phyloP scores from a whole-genome alignment of 1,139 yeast species.

The Lodderomyces theae region DNA sequence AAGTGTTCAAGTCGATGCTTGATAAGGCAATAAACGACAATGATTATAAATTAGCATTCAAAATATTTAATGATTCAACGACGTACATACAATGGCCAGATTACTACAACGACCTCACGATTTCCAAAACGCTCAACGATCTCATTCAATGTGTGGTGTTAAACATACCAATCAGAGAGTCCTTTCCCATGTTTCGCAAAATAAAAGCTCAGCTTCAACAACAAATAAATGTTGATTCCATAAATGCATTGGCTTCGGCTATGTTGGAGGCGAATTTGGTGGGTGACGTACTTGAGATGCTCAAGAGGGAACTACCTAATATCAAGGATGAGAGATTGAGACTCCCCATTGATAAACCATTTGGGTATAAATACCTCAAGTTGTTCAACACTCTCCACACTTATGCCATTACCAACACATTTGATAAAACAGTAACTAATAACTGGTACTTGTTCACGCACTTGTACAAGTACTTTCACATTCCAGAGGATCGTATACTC shows the following conservation, averaged over 20 bases:
- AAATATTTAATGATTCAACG: constrained; percentile 22
- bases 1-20: constrained; percentile 26
- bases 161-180: constrained; percentile 19
- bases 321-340: constrained; percentile 34
- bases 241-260: constrained; percentile 44
- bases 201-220: constrained; percentile 39
- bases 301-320: constrained; percentile 58
- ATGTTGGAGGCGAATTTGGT: constrained; percentile 49
- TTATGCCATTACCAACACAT: constrained; percentile 42
- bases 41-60: constrained; percentile 24
- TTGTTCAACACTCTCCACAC: constrained; percentile 43
- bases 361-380: constrained; percentile 26
- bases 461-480: constrained; percentile 53
- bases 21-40: constrained; percentile 20
- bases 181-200: constrained; percentile 34
- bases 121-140: constrained; percentile 31
- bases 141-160: constrained; percentile 26
- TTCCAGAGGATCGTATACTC: constrained; percentile 60
- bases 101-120: constrained; percentile 28
- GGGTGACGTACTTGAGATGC: constrained; percentile 57
- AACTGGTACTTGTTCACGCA: constrained; percentile 67
- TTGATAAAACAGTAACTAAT: constrained; percentile 43
- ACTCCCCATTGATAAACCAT: constrained; percentile 27
- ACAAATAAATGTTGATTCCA: constrained; percentile 36
- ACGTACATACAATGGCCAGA: constrained; percentile 28